Percentiles rank a stretch among this genome's conserved stretches.
Conservation (phyloP, 1,284 basidiomycete genomes). For the Phellopilus nigrolimitatus region DNA sequence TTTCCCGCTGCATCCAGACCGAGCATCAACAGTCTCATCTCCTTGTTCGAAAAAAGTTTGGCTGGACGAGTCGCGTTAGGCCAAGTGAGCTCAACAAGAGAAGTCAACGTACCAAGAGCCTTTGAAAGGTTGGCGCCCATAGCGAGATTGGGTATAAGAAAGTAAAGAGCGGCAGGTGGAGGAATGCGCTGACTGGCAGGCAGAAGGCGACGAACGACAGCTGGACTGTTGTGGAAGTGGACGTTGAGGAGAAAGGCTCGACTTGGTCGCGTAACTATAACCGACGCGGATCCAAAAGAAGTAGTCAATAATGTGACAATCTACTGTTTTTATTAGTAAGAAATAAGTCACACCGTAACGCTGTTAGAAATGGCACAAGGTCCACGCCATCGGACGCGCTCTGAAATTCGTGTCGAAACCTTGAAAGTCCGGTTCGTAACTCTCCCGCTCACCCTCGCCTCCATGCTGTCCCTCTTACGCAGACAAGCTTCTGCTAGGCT, state of each 20-base stretch:
- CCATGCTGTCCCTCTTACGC: conserved; percentile 38
- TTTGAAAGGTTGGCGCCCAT: conserved; percentile 43
- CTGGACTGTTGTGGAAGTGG: conserved; percentile 9
- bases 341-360: not conserved
- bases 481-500: conserved; percentile 33
- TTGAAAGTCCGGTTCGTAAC: not conserved
- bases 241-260: conserved; percentile 1
- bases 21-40: conserved; percentile 93
- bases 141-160: conserved; percentile 12
- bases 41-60: conserved; percentile 98
- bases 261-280: not conserved
- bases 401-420: not conserved
- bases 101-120: conserved; percentile 28
- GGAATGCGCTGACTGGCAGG: conserved; percentile 19
- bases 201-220: conserved; percentile 2
- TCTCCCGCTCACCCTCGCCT: not conserved
- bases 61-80: conserved; percentile 40
- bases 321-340: too few species aligned
- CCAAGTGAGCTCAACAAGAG: conserved; percentile 12
- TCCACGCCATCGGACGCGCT: not conserved
- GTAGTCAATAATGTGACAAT: too few species aligned
- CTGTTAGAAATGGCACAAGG: not conserved
- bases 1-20: conserved; percentile 96
- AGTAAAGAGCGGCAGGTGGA: conserved; percentile 22
- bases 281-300: not conserved